phyloP scores from a whole-genome alignment of 2,329 filamentous ascomycete species.

The Phaeosphaeria sp. region DNA sequence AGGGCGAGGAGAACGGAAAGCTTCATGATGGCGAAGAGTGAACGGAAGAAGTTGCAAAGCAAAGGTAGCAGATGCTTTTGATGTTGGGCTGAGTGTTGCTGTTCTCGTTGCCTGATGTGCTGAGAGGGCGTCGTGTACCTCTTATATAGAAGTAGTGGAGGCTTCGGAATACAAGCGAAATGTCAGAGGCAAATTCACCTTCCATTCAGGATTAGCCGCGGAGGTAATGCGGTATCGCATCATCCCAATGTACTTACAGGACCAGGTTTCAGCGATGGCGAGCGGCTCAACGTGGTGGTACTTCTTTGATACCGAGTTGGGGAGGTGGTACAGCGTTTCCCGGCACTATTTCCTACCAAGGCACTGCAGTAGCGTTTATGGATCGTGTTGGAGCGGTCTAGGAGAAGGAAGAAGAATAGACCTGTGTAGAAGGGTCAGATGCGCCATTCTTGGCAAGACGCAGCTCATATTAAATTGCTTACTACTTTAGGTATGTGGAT shows the following conservation, averaged over 20 bases:
- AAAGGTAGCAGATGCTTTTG: constrained; percentile 15
- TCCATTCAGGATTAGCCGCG: constrained; percentile 37
- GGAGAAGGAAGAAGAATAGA: constrained; percentile 25
- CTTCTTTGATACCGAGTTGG: constrained; percentile 33
- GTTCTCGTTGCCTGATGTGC: constrained; percentile 36
- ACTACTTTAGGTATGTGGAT: constrained; percentile 42
- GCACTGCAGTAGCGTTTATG: constrained; percentile 34
- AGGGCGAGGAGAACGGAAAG: constrained; percentile 47
- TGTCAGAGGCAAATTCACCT: constrained; percentile 32
- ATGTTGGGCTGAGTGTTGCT: constrained; percentile 28
- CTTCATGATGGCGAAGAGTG: constrained; percentile 47
- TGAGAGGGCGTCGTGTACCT: constrained; percentile 14
- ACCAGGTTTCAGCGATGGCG: constrained; percentile 16
- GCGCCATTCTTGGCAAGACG: constrained; percentile 36
- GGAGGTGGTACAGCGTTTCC: constrained; percentile 38
- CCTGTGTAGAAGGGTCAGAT: constrained; percentile 22
- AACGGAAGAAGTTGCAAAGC: constrained; percentile 17
- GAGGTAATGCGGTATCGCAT: constrained; percentile 20
- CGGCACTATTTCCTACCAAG: constrained; percentile 30
- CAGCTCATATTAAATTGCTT: constrained; percentile 40
- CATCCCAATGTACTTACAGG: constrained; percentile 20
- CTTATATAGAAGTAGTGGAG: constrained; percentile 39
- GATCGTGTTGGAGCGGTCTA: constrained; percentile 18
- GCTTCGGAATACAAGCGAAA: constrained; percentile 12
- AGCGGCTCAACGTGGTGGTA: constrained; percentile 34